Evolutionary conservation across 1,284 basidiomycete species (phyloP), one percentile per base, ranked within the genome.

Genomic region (Psilocybe mexicana): DNA sequence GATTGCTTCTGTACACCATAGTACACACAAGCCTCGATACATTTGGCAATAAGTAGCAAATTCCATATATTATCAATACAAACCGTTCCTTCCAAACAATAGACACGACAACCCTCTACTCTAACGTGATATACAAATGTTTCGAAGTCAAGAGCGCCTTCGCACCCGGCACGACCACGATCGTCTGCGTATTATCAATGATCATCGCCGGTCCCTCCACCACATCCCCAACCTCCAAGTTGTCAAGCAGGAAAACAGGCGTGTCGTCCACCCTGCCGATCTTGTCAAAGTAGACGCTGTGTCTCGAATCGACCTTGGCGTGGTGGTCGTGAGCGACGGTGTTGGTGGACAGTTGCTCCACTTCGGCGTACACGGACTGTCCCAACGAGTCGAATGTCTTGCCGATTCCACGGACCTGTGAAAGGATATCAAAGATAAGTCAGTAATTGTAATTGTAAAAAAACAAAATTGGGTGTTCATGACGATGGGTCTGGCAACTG

Each of bases 181-280:
- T 92, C 26, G 94, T 96, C 76, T 96, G 94, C 12, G 94, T 97
- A 66, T 93, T 79, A 72, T 97, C 94, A 63, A 97, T 91, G 60
- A 96, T 86, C 82, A 96, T 88, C 24, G 92, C 92, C 2, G 95
- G 94, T 0, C 94, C 94, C 33, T 78, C 69, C 33, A 98, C 78
- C 28, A 78, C 75, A 58, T 93, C 87, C 2, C 95, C 95, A 3
- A 85, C 73, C 0, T 76, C 74, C 53, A 98, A 71, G 10, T 79
- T 75, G 44, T 84, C 84, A 58, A 98, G 75, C 64, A 88, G 70
- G 70, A 83, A 94, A 23, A 98, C 88, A 0, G 93, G 93, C 0
- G 93, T 94, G 53, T 92, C 81, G 43, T 84, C 73, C 48, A 92
- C 81, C 25, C 93, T 78, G 0, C 92, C 92, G 1, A 86, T 65